Conservation (phyloP, 2,329 filamentous ascomycete species). For the Pyrenophora teres region DNA sequence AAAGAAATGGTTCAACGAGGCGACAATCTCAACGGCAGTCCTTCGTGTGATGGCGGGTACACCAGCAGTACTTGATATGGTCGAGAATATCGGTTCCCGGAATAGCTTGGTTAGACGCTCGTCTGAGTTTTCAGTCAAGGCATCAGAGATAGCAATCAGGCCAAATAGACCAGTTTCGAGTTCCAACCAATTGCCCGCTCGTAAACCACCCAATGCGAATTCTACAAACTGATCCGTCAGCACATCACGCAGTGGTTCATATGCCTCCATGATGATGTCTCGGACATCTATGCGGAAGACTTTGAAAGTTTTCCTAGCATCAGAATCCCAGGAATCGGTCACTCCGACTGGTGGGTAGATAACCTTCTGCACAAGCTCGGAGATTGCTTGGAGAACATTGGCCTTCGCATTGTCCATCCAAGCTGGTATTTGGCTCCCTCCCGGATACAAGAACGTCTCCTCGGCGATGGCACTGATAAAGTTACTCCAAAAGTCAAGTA, state of each 20-base stretch:
- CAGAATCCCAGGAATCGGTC: constrained; percentile 70
- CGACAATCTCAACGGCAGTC: constrained; percentile 71
- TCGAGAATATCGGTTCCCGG: constrained; percentile 62
- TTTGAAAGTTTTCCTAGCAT: constrained; percentile 68
- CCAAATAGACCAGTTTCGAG: constrained; percentile 63
- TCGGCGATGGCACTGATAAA: constrained; percentile 72
- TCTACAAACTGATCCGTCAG: constrained; percentile 55
- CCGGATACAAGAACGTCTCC: constrained; percentile 49
- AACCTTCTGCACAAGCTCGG: constrained; percentile 70
- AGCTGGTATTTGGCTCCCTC: constrained; percentile 41
- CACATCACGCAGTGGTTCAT: constrained; percentile 56
- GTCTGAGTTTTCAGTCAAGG: constrained; percentile 64
- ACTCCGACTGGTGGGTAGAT: constrained; percentile 65
- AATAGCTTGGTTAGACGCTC: constrained; percentile 66
- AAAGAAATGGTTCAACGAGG: constrained; percentile 77
- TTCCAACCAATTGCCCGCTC: constrained; percentile 53
- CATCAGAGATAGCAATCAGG: constrained; percentile 70
- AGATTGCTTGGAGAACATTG: constrained; percentile 67
- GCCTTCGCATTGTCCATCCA: constrained; percentile 66
- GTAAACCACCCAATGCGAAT: constrained; percentile 50
- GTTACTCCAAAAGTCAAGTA: constrained; percentile 80
- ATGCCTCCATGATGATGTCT: constrained; percentile 75
- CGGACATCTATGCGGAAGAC: constrained; percentile 79
- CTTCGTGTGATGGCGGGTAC: constrained; percentile 68
- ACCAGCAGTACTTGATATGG: constrained; percentile 50